A percentile compares a stretch with the other conserved stretches of the same genome.
These are phyloP conservation scores for Hypomyces perniciosus DNA, from an alignment of 2,329 filamentous ascomycete species.

Conservation along the genomic window DNA sequence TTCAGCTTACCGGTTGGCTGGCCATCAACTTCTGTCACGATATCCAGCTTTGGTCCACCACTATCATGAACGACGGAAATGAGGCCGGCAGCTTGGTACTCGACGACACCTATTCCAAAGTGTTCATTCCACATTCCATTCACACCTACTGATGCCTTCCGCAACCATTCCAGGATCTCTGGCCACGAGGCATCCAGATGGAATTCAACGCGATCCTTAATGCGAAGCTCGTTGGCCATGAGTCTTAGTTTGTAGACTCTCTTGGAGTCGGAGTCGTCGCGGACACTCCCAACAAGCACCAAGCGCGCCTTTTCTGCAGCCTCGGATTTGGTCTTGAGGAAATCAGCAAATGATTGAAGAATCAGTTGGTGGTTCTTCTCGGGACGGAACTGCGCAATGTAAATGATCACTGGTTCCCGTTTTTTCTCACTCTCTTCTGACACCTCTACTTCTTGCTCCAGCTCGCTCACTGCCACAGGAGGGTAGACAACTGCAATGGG, in stretches of 20 bases:
- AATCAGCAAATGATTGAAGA: slow-evolving; percentile 74
- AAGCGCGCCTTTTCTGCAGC: slow-evolving; percentile 57
- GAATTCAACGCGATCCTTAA: slow-evolving; percentile 81
- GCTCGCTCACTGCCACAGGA: slow-evolving; percentile 81
- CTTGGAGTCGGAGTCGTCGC: slow-evolving; percentile 73
- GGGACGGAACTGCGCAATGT: slow-evolving; percentile 94
- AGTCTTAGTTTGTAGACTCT: slow-evolving; percentile 84
- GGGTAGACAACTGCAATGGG: slow-evolving; percentile 79
- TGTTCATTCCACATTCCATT: slow-evolving; percentile 99
- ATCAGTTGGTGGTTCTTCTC: slow-evolving; percentile 95
- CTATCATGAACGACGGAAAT: slow-evolving; percentile 91
- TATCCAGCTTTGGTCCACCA: slow-evolving; percentile 88
- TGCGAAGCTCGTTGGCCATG: slow-evolving; percentile 76
- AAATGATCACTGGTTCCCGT: slow-evolving; percentile 70
- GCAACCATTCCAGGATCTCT: slow-evolving; percentile 73
- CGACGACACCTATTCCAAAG: slow-evolving; percentile 96
- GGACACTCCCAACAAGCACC: slow-evolving; percentile 86
- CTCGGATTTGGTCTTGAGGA: slow-evolving; percentile 51
- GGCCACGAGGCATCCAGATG: slow-evolving; percentile 87
- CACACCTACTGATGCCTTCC: slow-evolving; percentile 73
- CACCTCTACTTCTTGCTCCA: slow-evolving; percentile 69
- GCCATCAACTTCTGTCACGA: slow-evolving; percentile 76
- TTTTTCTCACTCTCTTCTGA: slow-evolving; percentile 60
- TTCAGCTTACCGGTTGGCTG: slow-evolving; percentile 62
- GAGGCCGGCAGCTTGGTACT: slow-evolving; percentile 92